Base-by-base conservation (phyloP, 208 protist species). In the Acanthamoeba triangularis region DNA sequence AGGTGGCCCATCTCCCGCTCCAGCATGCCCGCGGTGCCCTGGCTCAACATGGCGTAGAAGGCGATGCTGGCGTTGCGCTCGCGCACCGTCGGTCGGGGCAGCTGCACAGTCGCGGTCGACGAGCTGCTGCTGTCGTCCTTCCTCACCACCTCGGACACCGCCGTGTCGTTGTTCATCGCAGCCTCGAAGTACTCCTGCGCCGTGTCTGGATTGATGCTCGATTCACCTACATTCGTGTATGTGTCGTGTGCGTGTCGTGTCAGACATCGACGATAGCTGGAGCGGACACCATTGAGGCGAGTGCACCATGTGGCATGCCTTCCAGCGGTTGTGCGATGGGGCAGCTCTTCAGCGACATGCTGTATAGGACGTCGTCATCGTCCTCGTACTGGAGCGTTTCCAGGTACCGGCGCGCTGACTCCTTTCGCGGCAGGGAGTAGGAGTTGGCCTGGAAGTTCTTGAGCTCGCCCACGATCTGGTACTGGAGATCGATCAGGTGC, bases 21-120 rank as follows among this genome's bases (percentile, higher is more conserved):
- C 23, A 85, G 76, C 76, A 85, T 85, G 41, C 25, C 76, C 0
- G 76, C 76, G 11, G 76, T 85, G 76, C 76, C 76, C 76, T 85
- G 41, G 76, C 76, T 85, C 76, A 85, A 8, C 76, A 85, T 85
- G 13, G 76, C 5, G 25, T 85, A 85, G 41, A 85, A 85, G 76
- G 76, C 76, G 23, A 85, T 14, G 41, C 76, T 85, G 28, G 76
- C 76, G 76, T 85, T 85, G 11, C 76, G 76, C 76, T 85, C 76
- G 47, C 76, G 76, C 28, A 35, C 41, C 28, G 5, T 67, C 28
- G 61, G 61, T 67, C 23, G 37, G 20, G 28, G 76, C 76, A n/a
- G 65, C n/a, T 74, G 65, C 65, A n/a, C n/a, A 2, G 74, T 28
- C 30, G 8, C 13, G 74, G 23, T 28, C 7, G 10, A 11, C 74